phyloP scores from a whole-genome alignment of 257 asterid genomes.

The Solanum etuberosum region DNA sequence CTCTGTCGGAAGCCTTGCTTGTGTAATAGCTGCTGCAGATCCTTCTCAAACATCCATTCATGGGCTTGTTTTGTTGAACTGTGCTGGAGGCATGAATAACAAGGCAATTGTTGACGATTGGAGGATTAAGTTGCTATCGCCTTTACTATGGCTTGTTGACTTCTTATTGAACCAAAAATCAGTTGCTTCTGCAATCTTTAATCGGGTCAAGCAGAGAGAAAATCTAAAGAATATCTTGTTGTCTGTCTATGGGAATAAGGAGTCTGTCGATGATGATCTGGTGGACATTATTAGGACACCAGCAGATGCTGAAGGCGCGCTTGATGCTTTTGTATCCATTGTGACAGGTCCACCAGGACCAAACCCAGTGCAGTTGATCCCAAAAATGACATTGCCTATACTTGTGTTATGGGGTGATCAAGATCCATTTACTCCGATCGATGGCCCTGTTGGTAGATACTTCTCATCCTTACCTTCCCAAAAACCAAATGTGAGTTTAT shows the following conservation, averaged over 20 bases:
- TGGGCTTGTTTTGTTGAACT: constrained; percentile 79
- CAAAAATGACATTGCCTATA: constrained; percentile 46
- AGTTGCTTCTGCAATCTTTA: constrained; percentile 53
- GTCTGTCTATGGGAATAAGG: constrained; percentile 77
- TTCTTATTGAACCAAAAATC: constrained; percentile 58
- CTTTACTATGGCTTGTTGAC: constrained; percentile 78
- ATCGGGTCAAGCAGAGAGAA: constrained; percentile 58
- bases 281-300: constrained; percentile 84
- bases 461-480: constrained; percentile 51
- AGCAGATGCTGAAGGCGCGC: constrained; percentile 83
- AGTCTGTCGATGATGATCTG: constrained; percentile 70
- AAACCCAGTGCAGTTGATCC: constrained; percentile 62
- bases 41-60: constrained; percentile 35
- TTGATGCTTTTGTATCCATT: constrained; percentile 91
- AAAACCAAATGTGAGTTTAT: constrained; percentile 41
- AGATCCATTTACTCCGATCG: constrained; percentile 83
- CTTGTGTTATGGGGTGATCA: constrained; percentile 77
- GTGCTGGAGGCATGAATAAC: constrained; percentile 98
- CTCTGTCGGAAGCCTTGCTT: constrained; percentile 96
- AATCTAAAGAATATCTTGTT: constrained; percentile 43
- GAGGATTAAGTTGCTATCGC: constrained; percentile 73
- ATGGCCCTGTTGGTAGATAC: constrained; percentile 91
- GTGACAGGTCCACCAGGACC: constrained; percentile 96
- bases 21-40: constrained; percentile 88
- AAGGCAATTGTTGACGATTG: constrained; percentile 96